These are phyloP conservation scores for Passalora sequoiae DNA, from an alignment of 2,329 filamentous ascomycete species.

Conservation along the genomic window DNA sequence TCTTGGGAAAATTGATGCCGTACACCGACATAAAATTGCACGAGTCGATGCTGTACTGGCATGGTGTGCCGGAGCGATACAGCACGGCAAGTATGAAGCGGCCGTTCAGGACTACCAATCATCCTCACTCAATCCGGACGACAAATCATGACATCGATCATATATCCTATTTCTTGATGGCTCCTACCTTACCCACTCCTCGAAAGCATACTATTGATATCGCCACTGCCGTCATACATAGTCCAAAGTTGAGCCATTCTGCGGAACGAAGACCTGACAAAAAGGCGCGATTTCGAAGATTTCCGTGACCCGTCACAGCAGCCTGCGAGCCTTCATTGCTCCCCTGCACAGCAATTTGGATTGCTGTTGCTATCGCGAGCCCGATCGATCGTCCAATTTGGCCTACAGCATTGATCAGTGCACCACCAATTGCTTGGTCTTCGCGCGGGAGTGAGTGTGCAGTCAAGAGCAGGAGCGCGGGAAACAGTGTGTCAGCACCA, in stretches of 20 bases:
- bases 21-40: slow-evolving; percentile 1
- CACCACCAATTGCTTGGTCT: slow-evolving; percentile 64
- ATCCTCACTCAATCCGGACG: background rate
- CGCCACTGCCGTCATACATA: slow-evolving; percentile 33
- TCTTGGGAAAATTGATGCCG: background rate
- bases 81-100: slow-evolving; percentile 65
- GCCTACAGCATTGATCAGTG: slow-evolving; percentile 61
- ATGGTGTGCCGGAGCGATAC: slow-evolving; percentile 70
- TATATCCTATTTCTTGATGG: slow-evolving; percentile 17
- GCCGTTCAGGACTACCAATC: slow-evolving; percentile 39
- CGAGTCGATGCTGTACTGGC: slow-evolving; percentile 69
- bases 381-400: slow-evolving; percentile 63
- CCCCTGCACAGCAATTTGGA: slow-evolving; percentile 55
- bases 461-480: slow-evolving; percentile 61
- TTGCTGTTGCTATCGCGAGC: slow-evolving; percentile 59
- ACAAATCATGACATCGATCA: background rate
- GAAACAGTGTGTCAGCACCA: slow-evolving; percentile 63
- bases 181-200: slow-evolving; percentile 29
- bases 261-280: slow-evolving; percentile 37
- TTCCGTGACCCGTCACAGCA: slow-evolving; percentile 27
- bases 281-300: slow-evolving; percentile 27
- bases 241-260: slow-evolving; percentile 38
- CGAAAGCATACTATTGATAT: slow-evolving; percentile 33
- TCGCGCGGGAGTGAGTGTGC: slow-evolving; percentile 57
- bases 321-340: slow-evolving; percentile 32